phyloP scores from a whole-genome alignment of 768 basidiomycete species.

The Leccinellum rugosiceps region DNA sequence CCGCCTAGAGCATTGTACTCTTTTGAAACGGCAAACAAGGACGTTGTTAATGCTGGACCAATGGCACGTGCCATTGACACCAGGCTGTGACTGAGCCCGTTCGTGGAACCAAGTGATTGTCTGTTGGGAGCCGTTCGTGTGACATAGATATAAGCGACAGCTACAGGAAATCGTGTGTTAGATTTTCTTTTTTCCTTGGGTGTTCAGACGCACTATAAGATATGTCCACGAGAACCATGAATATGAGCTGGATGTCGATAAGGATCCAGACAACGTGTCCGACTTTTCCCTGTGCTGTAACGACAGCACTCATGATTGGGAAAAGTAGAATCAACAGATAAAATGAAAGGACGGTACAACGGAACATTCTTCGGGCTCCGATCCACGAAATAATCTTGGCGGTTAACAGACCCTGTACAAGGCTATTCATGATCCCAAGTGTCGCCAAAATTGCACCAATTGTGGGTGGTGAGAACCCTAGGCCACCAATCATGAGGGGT shows the following conservation, averaged over 20 bases:
- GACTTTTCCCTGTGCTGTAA: constrained; percentile 30
- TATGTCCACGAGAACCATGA: constrained; percentile 37
- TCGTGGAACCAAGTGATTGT: constrained; percentile 52
- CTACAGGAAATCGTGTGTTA: constrained; percentile 19
- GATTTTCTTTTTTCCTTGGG: not conserved
- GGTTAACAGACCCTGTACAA: constrained; percentile 40
- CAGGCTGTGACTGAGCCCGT: constrained; percentile 52
- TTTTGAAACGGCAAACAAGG: constrained; percentile 52
- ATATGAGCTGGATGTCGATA: constrained; percentile 27
- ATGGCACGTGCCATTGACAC: constrained; percentile 46
- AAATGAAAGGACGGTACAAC: constrained; percentile 35
- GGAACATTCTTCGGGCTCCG: constrained; percentile 42
- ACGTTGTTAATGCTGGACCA: constrained; percentile 47
- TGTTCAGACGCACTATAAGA: constrained; percentile 36
- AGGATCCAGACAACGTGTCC: constrained; percentile 37
- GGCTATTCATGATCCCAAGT: constrained; percentile 38
- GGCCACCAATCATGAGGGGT: constrained; percentile 41
- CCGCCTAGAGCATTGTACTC: constrained; percentile 47
- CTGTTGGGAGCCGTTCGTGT: constrained; percentile 51
- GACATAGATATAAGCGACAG: constrained; percentile 50
- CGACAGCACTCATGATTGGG: constrained; percentile 44
- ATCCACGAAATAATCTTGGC: constrained; percentile 37
- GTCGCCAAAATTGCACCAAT: constrained; percentile 40
- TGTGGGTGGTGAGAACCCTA: constrained; percentile 37
- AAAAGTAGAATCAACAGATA: constrained; percentile 40